Evolutionary conservation across 306 rosid genomes (phyloP).

Genomic region (Rubus idaeus): DNA sequence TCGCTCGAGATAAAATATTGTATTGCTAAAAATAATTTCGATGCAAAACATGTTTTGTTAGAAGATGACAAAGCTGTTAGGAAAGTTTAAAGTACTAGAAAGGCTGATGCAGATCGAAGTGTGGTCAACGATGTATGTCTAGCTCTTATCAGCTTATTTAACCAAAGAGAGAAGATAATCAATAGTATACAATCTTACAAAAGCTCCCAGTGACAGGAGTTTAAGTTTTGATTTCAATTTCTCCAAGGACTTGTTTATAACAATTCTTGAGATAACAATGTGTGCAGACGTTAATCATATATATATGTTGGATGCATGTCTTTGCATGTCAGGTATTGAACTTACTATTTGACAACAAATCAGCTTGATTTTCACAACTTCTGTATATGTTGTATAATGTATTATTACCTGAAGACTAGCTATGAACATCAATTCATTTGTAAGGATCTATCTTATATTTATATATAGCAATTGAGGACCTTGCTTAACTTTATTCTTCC

Average conservation of each 20-base stretch:
- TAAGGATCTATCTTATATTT: background rate
- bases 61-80: background rate
- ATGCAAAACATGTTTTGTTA: background rate
- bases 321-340: background rate
- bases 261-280: background rate
- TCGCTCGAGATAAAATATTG: too few species aligned
- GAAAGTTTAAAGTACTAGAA: background rate
- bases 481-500: background rate
- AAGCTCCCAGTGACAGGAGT: background rate
- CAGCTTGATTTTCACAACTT: background rate
- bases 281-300: background rate
- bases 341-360: background rate
- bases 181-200: background rate
- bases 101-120: background rate
- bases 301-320: background rate
- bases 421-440: background rate
- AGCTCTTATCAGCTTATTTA: background rate
- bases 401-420: background rate
- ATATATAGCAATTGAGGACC: background rate
- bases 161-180: background rate
- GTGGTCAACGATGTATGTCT: background rate
- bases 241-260: background rate
- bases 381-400: background rate
- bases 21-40: too few species aligned
- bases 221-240: background rate